Evolutionary conservation across 169 alveolate genomes (phyloP).

Genomic region (Plasmodium falciparum): DNA sequence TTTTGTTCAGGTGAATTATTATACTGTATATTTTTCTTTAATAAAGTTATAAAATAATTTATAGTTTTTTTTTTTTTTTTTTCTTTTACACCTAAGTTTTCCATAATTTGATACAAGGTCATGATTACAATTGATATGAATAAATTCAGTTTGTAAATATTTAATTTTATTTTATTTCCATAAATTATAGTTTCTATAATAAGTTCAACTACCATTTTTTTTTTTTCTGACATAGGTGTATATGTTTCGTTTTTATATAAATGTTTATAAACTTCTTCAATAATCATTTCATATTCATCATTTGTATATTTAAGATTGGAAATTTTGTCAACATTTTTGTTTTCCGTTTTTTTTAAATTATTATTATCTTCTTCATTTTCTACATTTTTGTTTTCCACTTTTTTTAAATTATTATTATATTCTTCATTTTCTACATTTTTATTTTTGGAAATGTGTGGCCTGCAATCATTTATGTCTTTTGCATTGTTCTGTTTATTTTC

Average conservation of each 20-base stretch:
- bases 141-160: slow-evolving; percentile 55
- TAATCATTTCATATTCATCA: slow-evolving; percentile 30
- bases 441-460: neutral
- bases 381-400: neutral
- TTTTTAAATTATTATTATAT: neutral
- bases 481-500: neutral
- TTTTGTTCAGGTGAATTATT: neutral
- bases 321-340: neutral
- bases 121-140: slow-evolving; percentile 60
- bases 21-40: slow-evolving; percentile 34
- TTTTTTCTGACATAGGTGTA: slow-evolving; percentile 7
- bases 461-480: neutral
- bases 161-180: slow-evolving; percentile 36
- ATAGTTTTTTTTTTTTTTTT: slow-evolving; percentile 29
- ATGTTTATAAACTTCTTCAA: slow-evolving; percentile 27
- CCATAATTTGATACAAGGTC: slow-evolving; percentile 29
- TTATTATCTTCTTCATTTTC: neutral
- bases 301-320: slow-evolving; percentile 22
- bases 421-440: slow-evolving; percentile 2
- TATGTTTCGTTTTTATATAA: slow-evolving; percentile 1
- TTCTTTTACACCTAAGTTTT: slow-evolving; percentile 40
- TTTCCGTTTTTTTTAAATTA: neutral
- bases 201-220: slow-evolving; percentile 14
- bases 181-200: slow-evolving; percentile 54
- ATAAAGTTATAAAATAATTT: slow-evolving; percentile 34